Percentiles rank a stretch among this genome's conserved stretches.
These are phyloP conservation scores for Monilinia fructicola DNA, from an alignment of 2,329 filamentous ascomycete genomes.

Conservation along the genomic window DNA sequence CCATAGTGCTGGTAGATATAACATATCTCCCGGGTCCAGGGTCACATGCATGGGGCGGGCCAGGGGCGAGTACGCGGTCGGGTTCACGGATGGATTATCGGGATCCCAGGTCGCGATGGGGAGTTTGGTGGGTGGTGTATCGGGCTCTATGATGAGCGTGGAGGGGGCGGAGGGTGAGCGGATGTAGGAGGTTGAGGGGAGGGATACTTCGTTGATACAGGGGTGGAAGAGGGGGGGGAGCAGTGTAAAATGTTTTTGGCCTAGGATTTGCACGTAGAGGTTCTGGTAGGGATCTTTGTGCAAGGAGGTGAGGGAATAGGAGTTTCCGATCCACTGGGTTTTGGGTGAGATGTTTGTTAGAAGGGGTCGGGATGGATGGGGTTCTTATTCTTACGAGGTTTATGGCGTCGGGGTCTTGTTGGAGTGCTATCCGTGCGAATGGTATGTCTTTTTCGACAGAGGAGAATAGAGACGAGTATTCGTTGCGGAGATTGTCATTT, in stretches of 20 bases:
- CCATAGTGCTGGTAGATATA: constrained; percentile 82
- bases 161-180: background rate
- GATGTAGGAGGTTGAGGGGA: constrained; percentile 13
- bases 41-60: constrained; percentile 65
- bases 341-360: background rate
- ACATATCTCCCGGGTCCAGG: constrained; percentile 71
- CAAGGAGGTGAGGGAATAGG: constrained; percentile 65
- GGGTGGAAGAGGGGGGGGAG: constrained; percentile 59
- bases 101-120: constrained; percentile 78
- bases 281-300: constrained; percentile 88
- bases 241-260: constrained; percentile 72
- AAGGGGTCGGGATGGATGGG: too few relatives aligned
- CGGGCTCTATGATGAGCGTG: constrained; percentile 2
- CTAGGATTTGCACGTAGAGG: constrained; percentile 74
- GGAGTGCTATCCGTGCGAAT: constrained; percentile 71
- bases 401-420: constrained; percentile 66
- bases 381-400: constrained; percentile 53
- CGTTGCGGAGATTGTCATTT: constrained; percentile 76
- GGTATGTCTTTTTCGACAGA: constrained; percentile 65
- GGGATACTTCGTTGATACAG: constrained; percentile 22
- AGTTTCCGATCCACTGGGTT: constrained; percentile 68
- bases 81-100: constrained; percentile 37
- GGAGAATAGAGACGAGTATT: constrained; percentile 63
- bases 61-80: constrained; percentile 59
- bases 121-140: constrained; percentile 42